Evolutionary conservation across 2,329 filamentous ascomycete species (phyloP).

Genomic region (Cylindrodendrum hubeiense): DNA sequence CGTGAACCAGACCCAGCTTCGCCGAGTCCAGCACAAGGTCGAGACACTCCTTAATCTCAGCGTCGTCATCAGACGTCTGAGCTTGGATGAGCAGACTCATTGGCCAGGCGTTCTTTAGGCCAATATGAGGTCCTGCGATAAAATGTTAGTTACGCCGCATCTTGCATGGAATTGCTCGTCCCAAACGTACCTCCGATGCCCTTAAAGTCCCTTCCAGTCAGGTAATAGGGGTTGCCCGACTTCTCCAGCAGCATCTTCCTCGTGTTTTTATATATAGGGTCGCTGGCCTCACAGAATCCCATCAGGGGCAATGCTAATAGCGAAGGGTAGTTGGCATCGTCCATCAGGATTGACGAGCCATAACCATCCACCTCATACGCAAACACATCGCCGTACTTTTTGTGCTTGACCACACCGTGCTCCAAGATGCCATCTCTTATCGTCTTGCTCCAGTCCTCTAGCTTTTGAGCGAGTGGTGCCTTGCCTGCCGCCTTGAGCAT

Average conservation of each 20-base stretch:
- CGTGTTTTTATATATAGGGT: constrained; percentile 88
- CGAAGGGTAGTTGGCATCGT: constrained; percentile 89
- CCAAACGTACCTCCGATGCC: constrained; percentile 83
- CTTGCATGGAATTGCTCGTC: no score
- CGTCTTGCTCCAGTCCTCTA: constrained; percentile 69
- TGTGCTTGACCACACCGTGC: constrained; percentile 83
- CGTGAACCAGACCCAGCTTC: constrained; percentile 85
- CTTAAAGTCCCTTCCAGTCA: constrained; percentile 80
- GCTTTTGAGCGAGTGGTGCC: constrained; percentile 61
- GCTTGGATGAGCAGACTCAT: constrained; percentile 95
- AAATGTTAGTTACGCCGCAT: constrained; percentile 21
- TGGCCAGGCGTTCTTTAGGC: constrained; percentile 92
- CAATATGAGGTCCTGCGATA: constrained; percentile 72
- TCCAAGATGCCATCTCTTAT: constrained; percentile 86
- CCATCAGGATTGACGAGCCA: constrained; percentile 85
- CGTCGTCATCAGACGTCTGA: constrained; percentile 86
- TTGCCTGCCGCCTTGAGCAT: constrained; percentile 75
- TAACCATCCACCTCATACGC: constrained; percentile 92
- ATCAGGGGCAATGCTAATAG: constrained; percentile 82
- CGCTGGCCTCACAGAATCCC: constrained; percentile 75
- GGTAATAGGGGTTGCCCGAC: constrained; percentile 87
- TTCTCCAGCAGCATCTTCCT: constrained; percentile 81
- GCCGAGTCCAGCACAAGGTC: constrained; percentile 81
- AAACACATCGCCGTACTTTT: constrained; percentile 82
- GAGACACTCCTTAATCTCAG: constrained; percentile 82